Conservation (phyloP, 2,329 filamentous ascomycete species). For the Aureobasidium sp. region DNA sequence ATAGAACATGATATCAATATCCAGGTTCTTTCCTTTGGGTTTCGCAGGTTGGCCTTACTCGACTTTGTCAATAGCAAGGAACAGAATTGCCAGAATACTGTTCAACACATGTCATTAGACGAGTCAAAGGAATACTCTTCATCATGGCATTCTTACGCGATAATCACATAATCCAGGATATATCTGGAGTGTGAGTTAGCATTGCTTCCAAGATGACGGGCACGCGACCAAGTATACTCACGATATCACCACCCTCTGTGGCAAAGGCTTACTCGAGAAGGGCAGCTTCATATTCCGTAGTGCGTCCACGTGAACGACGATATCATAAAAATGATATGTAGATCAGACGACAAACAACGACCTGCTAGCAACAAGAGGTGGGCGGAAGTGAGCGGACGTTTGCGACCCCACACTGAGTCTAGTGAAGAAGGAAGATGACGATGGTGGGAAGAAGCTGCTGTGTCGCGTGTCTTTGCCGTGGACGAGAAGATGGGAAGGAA, state of each 20-base stretch:
- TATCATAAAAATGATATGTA: background rate
- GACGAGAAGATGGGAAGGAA: background rate
- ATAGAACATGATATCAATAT: background rate
- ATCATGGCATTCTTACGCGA: conserved; percentile 37
- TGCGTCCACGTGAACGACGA: background rate
- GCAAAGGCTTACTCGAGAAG: conserved; percentile 45
- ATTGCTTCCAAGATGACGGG: background rate
- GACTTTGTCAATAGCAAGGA: conserved; percentile 45
- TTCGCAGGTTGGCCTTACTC: conserved; percentile 26
- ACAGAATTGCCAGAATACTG: conserved; percentile 43
- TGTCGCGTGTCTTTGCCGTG: background rate
- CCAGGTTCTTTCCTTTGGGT: background rate
- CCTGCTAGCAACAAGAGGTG: background rate
- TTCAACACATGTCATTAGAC: background rate
- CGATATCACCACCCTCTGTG: conserved; percentile 44
- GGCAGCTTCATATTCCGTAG: conserved; percentile 32
- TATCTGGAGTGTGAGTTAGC: conserved; percentile 34
- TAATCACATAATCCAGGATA: conserved; percentile 50
- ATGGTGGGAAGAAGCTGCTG: background rate
- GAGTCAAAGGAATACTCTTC: too few relatives aligned
- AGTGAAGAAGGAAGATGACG: background rate
- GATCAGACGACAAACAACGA: background rate
- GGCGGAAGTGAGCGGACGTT: background rate
- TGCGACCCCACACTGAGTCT: background rate
- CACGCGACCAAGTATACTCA: conserved; percentile 26